These are phyloP conservation scores for Daedalea quercina DNA, from an alignment of 768 basidiomycete species.

Conservation along the genomic window DNA sequence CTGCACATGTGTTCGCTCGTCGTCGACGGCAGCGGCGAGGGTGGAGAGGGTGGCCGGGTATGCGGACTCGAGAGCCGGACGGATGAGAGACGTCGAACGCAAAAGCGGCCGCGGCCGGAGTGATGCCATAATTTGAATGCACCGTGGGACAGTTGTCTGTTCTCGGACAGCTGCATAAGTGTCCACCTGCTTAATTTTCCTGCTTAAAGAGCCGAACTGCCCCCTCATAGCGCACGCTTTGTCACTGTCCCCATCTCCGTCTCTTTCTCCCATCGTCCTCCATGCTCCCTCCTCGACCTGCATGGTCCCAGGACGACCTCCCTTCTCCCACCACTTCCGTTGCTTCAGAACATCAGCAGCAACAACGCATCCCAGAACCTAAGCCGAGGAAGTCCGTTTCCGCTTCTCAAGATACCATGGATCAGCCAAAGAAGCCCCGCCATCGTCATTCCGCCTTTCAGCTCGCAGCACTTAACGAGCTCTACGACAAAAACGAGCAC, in stretches of 20 bases:
- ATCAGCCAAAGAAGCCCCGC: constrained; percentile 67
- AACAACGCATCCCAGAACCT: constrained; percentile 1
- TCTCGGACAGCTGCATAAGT: constrained; percentile 14
- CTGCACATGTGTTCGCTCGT: neutral
- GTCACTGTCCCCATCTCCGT: constrained; percentile 2
- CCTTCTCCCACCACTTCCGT: neutral
- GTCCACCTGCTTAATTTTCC: constrained; percentile 17
- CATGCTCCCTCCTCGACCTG: constrained; percentile 8
- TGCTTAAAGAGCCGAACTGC: constrained; percentile 8
- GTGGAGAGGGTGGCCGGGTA: neutral
- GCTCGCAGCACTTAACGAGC: constrained; percentile 69
- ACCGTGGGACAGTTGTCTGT: constrained; percentile 17
- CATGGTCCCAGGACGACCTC: constrained; percentile 2
- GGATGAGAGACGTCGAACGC: neutral
- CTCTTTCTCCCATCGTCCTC: constrained; percentile 7
- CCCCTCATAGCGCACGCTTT: constrained; percentile 5
- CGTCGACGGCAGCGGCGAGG: neutral
- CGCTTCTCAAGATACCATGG: constrained; percentile 20
- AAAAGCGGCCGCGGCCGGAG: constrained; percentile 16
- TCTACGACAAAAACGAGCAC: constrained; percentile 73
- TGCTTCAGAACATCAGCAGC: constrained; percentile 4
- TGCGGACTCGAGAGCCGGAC: constrained; percentile 1
- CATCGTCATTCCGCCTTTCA: constrained; percentile 71
- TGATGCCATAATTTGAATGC: constrained; percentile 12
- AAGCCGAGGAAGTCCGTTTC: constrained; percentile 1